Base-by-base conservation (phyloP, 2,329 filamentous ascomycete species). In the Harringtonia lauricola region DNA sequence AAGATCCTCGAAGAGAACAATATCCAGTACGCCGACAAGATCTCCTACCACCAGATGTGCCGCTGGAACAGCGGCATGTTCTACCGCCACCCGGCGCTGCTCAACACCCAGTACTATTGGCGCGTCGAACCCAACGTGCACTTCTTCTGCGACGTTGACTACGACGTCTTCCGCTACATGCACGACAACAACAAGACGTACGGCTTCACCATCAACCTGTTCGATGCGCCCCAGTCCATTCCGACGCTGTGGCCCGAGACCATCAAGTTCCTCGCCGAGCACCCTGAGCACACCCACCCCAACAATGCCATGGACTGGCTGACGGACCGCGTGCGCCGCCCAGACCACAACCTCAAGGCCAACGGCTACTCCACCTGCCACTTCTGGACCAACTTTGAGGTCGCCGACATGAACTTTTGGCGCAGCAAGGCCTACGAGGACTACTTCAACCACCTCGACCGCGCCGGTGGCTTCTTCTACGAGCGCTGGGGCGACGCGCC, bases 351-450 rank as follows among this genome's bases (percentile, higher is more conserved):
- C 58, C 61, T 72, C 43, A 78, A 81, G 50, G 90, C 90, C 8
- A 84, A 94, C 55, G 92, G 92, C 29, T 98, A 95, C 69, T 94
- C 87, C 29, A 96, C 92, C 3, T 98, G 92, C 62, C 92, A 98
- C 64, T 98, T 98, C 71, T 98, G 92, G 92, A 92, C 83, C 56
- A 98, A 98, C 64, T 98, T 98, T 55, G 92, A 98, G 64, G 90
- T 98, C 55, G 90, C 77, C 38, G 87, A 95, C 62, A 77, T 98
- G 74, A 76, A 76, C 50, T 95, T 98, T 64, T 98, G 88, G 86
- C 73, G 92, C 39, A 86, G 87, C 58, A 78, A 89, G 60, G 74
- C 79, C 37, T 98, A 98, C 59, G 85, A 94, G 59, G 88, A 94
- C 50, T 98, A 95, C 64, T 98, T 98, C 60, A 81, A 94, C 58